Conservation (phyloP, 495 filamentous ascomycete species). For the Podospora pseudoanserina region DNA sequence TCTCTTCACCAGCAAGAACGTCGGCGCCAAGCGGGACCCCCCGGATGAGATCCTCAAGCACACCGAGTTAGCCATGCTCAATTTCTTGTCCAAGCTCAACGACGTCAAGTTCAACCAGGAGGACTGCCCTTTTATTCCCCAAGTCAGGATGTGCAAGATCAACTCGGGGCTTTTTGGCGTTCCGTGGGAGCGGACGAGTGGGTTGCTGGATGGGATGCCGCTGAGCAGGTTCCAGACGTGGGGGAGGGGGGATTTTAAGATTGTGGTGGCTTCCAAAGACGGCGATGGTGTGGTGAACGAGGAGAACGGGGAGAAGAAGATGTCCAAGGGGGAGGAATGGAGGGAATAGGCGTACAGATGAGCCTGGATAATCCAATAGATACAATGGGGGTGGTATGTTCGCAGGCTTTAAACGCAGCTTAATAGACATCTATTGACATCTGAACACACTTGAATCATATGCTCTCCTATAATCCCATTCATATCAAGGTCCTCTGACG, state of each 20-base stretch:
- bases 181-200: constrained; percentile 26
- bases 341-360: too few species aligned
- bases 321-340: too few species aligned
- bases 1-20: constrained; percentile 26
- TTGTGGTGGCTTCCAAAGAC: neutral
- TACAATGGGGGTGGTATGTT: too few species aligned
- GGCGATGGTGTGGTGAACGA: neutral
- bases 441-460: too few species aligned
- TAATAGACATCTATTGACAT: too few species aligned
- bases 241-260: neutral
- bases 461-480: too few species aligned
- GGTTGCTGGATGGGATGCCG: constrained; percentile 17
- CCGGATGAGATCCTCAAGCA: constrained; percentile 18
- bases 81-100: constrained; percentile 25
- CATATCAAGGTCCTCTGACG: neutral
- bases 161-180: constrained; percentile 29
- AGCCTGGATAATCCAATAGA: too few species aligned
- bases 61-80: constrained; percentile 22
- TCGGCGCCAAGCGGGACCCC: constrained; percentile 17
- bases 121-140: neutral
- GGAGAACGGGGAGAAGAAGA: neutral
- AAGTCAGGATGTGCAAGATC: constrained; percentile 31
- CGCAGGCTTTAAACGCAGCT: too few species aligned
- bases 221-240: neutral
- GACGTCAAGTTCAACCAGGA: constrained; percentile 5